Evolutionary conservation across 768 basidiomycete species (phyloP).

Genomic region (Lepiota brunneoincarnata): DNA sequence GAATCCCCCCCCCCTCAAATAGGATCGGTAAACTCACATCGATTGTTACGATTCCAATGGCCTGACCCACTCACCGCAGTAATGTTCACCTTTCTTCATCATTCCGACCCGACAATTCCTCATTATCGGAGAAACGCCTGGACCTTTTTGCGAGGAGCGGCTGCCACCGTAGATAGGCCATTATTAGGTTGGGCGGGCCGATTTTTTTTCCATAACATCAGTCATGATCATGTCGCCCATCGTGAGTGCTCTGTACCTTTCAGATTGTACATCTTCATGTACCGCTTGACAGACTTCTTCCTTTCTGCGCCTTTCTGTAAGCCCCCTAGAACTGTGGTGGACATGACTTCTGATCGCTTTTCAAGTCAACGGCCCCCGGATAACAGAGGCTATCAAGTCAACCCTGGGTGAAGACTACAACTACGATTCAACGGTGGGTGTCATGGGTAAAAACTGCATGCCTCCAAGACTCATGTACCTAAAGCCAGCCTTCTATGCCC

Average conservation of each 20-base stretch:
- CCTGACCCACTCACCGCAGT: slow-evolving; percentile 23
- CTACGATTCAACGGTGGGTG: slow-evolving; percentile 49
- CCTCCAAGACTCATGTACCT: slow-evolving; percentile 5
- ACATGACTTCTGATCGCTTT: slow-evolving; percentile 1
- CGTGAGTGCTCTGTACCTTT: slow-evolving; percentile 21
- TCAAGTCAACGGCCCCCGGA: slow-evolving; percentile 53
- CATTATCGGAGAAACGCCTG: slow-evolving; percentile 48
- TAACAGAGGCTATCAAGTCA: slow-evolving; percentile 43
- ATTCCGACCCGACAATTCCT: slow-evolving; percentile 53
- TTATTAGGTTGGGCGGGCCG: slow-evolving; percentile 52
- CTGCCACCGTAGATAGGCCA: slow-evolving; percentile 50
- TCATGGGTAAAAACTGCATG: not conserved
- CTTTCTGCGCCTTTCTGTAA: slow-evolving; percentile 44
- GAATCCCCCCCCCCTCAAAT: slow-evolving; percentile 1
- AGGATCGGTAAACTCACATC: not conserved
- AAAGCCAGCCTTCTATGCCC: slow-evolving; percentile 42
- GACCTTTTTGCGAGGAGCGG: slow-evolving; percentile 51
- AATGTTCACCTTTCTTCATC: slow-evolving; percentile 54
- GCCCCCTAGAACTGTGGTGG: slow-evolving; percentile 3
- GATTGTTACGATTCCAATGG: not conserved
- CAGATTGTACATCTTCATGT: not conserved
- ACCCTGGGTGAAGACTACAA: slow-evolving; percentile 53
- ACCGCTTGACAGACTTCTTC: slow-evolving; percentile 36
- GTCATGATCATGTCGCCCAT: slow-evolving; percentile 37
- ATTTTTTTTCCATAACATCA: slow-evolving; percentile 54